phyloP scores from a whole-genome alignment of 805 yeast genomes.

The Sugiyamaella floridensis region DNA sequence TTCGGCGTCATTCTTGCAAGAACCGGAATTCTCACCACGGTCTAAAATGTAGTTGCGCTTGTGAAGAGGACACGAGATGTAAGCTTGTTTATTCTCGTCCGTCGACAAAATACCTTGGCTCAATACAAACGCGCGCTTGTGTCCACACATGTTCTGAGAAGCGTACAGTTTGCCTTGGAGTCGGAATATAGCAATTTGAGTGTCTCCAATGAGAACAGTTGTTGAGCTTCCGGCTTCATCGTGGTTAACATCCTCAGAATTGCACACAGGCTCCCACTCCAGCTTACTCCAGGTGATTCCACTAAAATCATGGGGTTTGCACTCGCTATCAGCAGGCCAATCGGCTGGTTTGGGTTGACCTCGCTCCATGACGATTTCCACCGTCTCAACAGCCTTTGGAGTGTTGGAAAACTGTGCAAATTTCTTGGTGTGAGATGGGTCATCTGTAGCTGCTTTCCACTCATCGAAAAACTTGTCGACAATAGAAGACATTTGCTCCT shows the following conservation, averaged over 20 bases:
- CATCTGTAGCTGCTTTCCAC: conserved; percentile 30
- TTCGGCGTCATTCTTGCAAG: conserved; percentile 28
- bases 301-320: conserved; percentile 23
- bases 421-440: conserved; percentile 20
- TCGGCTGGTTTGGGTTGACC: conserved; percentile 6
- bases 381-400: conserved; percentile 17
- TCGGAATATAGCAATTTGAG: conserved; percentile 34
- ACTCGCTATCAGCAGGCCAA: conserved; percentile 8
- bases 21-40: conserved; percentile 24
- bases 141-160: conserved; percentile 39
- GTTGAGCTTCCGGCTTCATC: conserved; percentile 31
- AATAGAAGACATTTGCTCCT: conserved; percentile 31
- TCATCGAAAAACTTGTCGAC: conserved; percentile 34
- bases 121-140: conserved; percentile 34
- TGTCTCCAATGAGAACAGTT: conserved; percentile 31
- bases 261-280: conserved; percentile 28
- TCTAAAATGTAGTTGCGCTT: conserved; percentile 31
- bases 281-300: conserved; percentile 31
- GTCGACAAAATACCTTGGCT: conserved; percentile 32
- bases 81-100: conserved; percentile 29
- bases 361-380: conserved; percentile 8
- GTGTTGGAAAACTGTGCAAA: conserved; percentile 34
- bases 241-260: conserved; percentile 25
- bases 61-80: conserved; percentile 35
- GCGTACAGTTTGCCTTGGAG: conserved; percentile 31